phyloP scores from a whole-genome alignment of 192 early-diverging fungal species.

The Podila clonocystis region DNA sequence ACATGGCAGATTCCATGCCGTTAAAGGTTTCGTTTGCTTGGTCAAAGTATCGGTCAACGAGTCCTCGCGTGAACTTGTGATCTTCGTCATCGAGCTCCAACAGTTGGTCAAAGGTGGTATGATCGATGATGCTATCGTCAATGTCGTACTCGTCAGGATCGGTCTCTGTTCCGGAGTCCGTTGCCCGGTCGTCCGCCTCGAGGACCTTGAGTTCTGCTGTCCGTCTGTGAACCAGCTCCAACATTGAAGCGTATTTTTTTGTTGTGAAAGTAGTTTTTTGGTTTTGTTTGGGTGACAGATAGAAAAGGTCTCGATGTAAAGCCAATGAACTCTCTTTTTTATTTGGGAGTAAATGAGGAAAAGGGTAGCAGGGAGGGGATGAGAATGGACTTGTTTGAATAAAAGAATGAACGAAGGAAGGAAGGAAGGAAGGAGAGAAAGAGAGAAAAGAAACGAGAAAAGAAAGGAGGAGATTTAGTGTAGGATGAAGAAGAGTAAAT shows the following conservation, averaged over 20 bases:
- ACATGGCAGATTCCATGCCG: conserved; percentile 79
- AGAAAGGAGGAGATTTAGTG: neutral
- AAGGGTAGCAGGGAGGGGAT: neutral
- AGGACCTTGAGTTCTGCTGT: neutral
- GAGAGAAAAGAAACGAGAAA: neutral
- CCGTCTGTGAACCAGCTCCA: neutral
- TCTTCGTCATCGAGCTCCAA: conserved; percentile 95
- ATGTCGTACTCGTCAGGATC: neutral
- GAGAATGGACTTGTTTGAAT: neutral
- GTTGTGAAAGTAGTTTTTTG: neutral
- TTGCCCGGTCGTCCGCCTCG: neutral
- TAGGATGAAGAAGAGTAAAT: neutral
- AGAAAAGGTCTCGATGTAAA: neutral
- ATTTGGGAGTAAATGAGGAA: neutral
- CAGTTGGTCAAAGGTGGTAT: conserved; percentile 87
- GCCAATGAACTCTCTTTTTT: too few relatives aligned
- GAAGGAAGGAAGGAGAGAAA: neutral
- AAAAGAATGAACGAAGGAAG: neutral
- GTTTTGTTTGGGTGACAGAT: too few relatives aligned
- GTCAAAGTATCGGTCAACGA: conserved; percentile 85
- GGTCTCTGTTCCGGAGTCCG: neutral
- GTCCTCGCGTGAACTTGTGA: conserved; percentile 76
- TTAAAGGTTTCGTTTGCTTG: conserved; percentile 85
- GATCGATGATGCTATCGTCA: conserved; percentile 74
- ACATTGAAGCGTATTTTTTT: neutral